Evolutionary conservation across 371 early-diverging fungal species (phyloP).

Genomic region (Mortierella sp.): DNA sequence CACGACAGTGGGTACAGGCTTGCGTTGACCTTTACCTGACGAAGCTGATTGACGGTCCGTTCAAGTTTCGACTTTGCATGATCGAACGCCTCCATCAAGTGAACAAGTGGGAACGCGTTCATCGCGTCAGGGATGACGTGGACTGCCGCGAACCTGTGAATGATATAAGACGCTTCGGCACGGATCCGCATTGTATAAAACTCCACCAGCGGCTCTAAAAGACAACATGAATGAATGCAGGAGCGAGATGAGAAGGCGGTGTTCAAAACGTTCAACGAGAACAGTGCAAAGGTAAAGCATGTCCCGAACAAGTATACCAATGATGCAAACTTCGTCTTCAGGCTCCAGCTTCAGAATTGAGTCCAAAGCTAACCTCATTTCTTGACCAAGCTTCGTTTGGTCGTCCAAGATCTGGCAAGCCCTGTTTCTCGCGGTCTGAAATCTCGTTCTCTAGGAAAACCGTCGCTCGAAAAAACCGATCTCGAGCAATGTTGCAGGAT

Average conservation of each 20-base stretch:
- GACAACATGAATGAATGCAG: constrained; percentile 10
- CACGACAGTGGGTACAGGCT: constrained; percentile 23
- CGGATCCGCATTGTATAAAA: constrained; percentile 27
- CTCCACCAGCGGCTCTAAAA: constrained; percentile 33
- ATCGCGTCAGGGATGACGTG: constrained; percentile 28
- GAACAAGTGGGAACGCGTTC: constrained; percentile 35
- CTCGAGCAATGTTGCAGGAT: too few species aligned
- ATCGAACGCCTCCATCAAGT: constrained; percentile 28
- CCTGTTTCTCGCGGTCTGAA: too few species aligned
- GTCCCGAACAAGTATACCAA: constrained; percentile 34
- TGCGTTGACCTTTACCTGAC: constrained; percentile 34
- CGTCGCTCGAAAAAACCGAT: too few species aligned
- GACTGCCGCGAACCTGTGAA: constrained; percentile 24
- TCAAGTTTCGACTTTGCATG: constrained; percentile 20
- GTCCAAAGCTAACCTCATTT: constrained; percentile 30
- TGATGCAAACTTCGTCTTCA: constrained; percentile 21
- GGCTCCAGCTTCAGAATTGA: constrained; percentile 36
- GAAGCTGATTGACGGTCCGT: constrained; percentile 23
- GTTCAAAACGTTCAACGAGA: constrained; percentile 3
- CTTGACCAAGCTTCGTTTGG: constrained; percentile 19
- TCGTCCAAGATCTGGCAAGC: constrained; percentile 31
- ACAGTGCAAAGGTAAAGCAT: constrained; percentile 18
- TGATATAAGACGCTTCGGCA: constrained; percentile 31
- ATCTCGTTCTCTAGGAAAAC: too few species aligned
- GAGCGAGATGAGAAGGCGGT: not conserved